phyloP scores from a whole-genome alignment of 1,139 yeast species.

The Arxiozyma telluris region DNA sequence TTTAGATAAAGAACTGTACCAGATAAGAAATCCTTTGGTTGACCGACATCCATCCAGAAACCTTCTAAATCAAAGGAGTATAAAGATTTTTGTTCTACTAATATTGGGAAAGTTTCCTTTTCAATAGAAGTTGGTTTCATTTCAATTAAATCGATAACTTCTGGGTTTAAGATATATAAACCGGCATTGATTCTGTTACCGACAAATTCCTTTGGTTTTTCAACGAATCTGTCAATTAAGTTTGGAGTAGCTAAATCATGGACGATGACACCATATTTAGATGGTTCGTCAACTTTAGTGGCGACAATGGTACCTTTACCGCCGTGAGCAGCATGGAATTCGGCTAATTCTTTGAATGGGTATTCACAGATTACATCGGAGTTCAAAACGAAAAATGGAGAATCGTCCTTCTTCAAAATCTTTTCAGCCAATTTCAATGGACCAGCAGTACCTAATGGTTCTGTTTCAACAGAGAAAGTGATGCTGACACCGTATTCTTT shows the following conservation, averaged over 20 bases:
- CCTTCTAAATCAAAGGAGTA: conserved; percentile 98
- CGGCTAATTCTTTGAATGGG: conserved; percentile 88
- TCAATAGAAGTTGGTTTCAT: conserved; percentile 98
- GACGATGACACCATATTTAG: conserved; percentile 98
- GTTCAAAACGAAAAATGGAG: conserved; percentile 96
- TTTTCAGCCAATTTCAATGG: conserved; percentile 96
- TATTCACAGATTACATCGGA: conserved; percentile 98
- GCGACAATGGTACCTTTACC: conserved; percentile 98
- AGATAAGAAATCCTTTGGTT: conserved; percentile 97
- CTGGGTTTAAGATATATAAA: conserved; percentile 91
- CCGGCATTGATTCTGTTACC: conserved; percentile 98
- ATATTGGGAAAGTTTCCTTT: conserved; percentile 97
- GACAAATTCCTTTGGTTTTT: conserved; percentile 98
- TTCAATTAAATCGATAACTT: conserved; percentile 91
- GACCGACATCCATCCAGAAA: conserved; percentile 99
- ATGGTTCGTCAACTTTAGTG: conserved; percentile 98
- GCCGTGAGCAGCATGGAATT: conserved; percentile 91
- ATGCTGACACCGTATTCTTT: conserved; percentile 87
- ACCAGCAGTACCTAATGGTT: conserved; percentile 99
- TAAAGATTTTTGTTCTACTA: conserved; percentile 80
- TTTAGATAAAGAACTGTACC: conserved; percentile 92
- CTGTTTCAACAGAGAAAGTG: conserved; percentile 97
- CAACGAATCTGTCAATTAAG: conserved; percentile 96
- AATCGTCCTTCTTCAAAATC: conserved; percentile 83
- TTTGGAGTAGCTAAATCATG: conserved; percentile 89